Evolutionary conservation across 106 monocot species (phyloP).

Genomic region (Iris macrosiphon): DNA sequence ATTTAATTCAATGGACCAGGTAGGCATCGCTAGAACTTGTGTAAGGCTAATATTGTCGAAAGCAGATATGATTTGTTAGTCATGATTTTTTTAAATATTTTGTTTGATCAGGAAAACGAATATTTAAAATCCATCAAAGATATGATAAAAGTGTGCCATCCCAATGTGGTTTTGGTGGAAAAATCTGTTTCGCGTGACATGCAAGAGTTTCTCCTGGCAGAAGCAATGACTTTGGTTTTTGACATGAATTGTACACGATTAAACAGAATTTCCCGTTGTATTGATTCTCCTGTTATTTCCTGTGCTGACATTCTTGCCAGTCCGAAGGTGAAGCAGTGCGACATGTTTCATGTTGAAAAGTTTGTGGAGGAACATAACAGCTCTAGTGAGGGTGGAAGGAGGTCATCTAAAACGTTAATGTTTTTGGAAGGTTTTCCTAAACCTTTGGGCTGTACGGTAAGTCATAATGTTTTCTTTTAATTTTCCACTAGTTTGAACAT

Average conservation of each 20-base stretch:
- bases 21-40: conserved; percentile 5
- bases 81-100: too few species aligned
- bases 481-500: too few species aligned
- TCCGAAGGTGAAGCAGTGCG: conserved; percentile 49
- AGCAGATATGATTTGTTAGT: too few species aligned
- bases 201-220: conserved; percentile 60
- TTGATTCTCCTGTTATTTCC: conserved; percentile 63
- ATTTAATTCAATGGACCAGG: conserved; percentile 72
- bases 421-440: conserved; percentile 82
- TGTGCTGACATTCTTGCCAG: conserved; percentile 28
- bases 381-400: conserved; percentile 46
- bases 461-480: conserved; percentile 7
- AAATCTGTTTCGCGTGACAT: conserved; percentile 73
- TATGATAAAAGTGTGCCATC: conserved; percentile 60
- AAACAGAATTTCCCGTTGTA: conserved; percentile 71
- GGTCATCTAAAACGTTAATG: conserved; percentile 63
- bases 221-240: conserved; percentile 66
- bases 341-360: conserved; percentile 70
- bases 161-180: conserved; percentile 87
- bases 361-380: conserved; percentile 62
- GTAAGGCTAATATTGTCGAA: conserved; percentile 2
- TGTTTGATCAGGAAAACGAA: conserved; percentile 61
- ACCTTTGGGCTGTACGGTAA: conserved; percentile 83
- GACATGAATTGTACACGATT: conserved; percentile 80
- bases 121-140: conserved; percentile 45